These are phyloP conservation scores for Leccinum fallax DNA, from an alignment of 1,284 basidiomycete genomes.

Conservation along the genomic window DNA sequence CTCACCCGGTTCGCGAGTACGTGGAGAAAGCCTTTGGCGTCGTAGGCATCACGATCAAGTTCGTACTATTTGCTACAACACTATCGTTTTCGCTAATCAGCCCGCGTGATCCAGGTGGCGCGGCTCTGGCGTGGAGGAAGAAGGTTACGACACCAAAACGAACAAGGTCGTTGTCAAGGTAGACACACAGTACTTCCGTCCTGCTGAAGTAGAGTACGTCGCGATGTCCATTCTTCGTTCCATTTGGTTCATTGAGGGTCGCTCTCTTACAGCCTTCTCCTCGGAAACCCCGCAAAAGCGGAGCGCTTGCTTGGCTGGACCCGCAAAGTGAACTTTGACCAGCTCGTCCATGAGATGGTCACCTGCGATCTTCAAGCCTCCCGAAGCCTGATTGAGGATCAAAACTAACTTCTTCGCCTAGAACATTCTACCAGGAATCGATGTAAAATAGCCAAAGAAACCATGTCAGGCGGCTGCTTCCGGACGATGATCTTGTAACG, in stretches of 20 bases:
- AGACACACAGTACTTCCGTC: conserved; percentile 82
- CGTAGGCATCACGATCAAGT: conserved; percentile 69
- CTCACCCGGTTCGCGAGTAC: conserved; percentile 87
- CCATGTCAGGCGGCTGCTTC: background rate
- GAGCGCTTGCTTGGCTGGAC: conserved; percentile 85
- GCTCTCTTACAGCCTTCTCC: conserved; percentile 58
- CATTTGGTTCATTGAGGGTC: conserved; percentile 12
- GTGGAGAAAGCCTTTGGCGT: conserved; percentile 81
- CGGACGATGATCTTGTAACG: conserved; percentile 4
- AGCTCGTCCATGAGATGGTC: conserved; percentile 89
- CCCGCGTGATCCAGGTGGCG: conserved; percentile 59
- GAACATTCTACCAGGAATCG: background rate
- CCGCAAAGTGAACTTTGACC: conserved; percentile 77
- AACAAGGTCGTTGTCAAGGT: conserved; percentile 76
- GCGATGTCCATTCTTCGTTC: conserved; percentile 4
- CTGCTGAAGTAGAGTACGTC: conserved; percentile 90
- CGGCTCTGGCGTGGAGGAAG: conserved; percentile 71
- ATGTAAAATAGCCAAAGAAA: background rate
- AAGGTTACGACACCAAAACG: conserved; percentile 68
- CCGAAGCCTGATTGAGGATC: conserved; percentile 74
- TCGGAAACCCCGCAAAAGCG: conserved; percentile 84
- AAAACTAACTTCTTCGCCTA: conserved; percentile 53
- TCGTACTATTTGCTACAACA: conserved; percentile 22
- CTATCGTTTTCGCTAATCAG: conserved; percentile 2
- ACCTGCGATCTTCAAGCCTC: conserved; percentile 72